phyloP scores from a whole-genome alignment of 148 eudicot genomes.

The Hydrangea macrophylla region DNA sequence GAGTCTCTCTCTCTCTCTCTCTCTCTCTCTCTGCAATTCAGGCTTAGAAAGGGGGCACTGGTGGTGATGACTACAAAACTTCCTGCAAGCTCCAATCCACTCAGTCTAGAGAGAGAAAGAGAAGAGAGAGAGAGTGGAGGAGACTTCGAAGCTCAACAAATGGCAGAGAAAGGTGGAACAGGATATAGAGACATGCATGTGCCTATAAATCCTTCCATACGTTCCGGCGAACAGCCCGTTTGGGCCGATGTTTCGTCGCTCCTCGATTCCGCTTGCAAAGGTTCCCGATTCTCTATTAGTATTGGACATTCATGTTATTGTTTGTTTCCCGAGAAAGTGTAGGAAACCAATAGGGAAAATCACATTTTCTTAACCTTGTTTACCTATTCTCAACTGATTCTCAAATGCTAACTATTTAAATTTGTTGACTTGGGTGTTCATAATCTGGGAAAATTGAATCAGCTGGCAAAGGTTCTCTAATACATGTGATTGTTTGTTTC shows the following conservation, averaged over 20 bases:
- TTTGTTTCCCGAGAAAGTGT: slow-evolving; percentile 8
- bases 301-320: no score
- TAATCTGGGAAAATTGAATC: background rate
- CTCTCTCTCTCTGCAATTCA: background rate
- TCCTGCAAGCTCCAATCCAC: background rate
- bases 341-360: background rate
- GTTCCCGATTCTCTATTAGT: slow-evolving; percentile 28
- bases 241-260: slow-evolving; percentile 80
- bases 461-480: no score
- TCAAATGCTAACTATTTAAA: background rate
- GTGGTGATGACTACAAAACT: background rate
- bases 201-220: slow-evolving; percentile 31
- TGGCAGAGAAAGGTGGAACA: slow-evolving; percentile 18
- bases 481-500: slow-evolving; percentile 13
- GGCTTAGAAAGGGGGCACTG: background rate
- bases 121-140: background rate
- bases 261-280: slow-evolving; percentile 57
- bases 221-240: slow-evolving; percentile 65
- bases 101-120: background rate
- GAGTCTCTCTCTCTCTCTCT: background rate
- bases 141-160: background rate
- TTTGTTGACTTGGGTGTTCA: background rate
- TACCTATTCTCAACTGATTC: no score
- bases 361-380: no score
- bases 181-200: background rate